These are phyloP conservation scores for Knufia fluminis DNA, from an alignment of 2,329 filamentous ascomycete genomes.

Conservation along the genomic window DNA sequence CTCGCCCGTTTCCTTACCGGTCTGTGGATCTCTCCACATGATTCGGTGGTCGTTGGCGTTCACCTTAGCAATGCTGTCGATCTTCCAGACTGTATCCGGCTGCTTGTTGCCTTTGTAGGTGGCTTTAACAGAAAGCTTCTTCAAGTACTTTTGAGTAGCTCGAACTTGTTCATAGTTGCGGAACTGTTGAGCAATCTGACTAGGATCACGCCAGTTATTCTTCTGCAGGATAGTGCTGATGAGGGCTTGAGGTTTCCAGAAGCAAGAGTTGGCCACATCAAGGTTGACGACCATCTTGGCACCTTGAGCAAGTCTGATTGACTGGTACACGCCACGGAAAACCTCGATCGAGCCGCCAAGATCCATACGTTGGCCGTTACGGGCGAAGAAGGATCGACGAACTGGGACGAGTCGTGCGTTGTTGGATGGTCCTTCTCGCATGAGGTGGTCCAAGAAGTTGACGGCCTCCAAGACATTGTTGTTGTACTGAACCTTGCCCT, in stretches of 20 bases:
- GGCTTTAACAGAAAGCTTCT: constrained; percentile 25
- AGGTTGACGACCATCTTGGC: constrained; percentile 71
- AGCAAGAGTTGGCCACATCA: constrained; percentile 84
- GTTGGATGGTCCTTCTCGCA: constrained; percentile 68
- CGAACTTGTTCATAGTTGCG: constrained; percentile 12
- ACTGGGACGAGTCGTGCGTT: constrained; percentile 51
- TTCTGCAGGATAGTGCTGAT: constrained; percentile 29
- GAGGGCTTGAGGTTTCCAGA: constrained; percentile 54
- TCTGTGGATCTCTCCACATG: constrained; percentile 31
- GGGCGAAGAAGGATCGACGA: constrained; percentile 73
- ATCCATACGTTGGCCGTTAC: constrained; percentile 37
- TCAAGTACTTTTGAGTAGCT: constrained; percentile 6
- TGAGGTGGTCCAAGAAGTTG: constrained; percentile 82
- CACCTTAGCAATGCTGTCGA: constrained; percentile 40
- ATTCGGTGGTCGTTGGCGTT: constrained; percentile 38
- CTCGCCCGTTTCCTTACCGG: constrained; percentile 33
- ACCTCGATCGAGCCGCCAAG: constrained; percentile 64
- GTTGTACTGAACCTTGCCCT: constrained; percentile 51
- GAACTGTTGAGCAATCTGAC: constrained; percentile 23
- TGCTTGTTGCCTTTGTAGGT: constrained; percentile 29
- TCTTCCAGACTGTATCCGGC: constrained; percentile 37
- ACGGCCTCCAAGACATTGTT: constrained; percentile 66
- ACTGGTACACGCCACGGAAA: constrained; percentile 82
- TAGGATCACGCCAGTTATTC: constrained; percentile 26
- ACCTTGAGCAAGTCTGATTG: constrained; percentile 61